Percentiles rank a stretch among this genome's conserved stretches.
phyloP scores from a whole-genome alignment of 352 stramenopile genomes.

The Globisporangium irregulare region DNA sequence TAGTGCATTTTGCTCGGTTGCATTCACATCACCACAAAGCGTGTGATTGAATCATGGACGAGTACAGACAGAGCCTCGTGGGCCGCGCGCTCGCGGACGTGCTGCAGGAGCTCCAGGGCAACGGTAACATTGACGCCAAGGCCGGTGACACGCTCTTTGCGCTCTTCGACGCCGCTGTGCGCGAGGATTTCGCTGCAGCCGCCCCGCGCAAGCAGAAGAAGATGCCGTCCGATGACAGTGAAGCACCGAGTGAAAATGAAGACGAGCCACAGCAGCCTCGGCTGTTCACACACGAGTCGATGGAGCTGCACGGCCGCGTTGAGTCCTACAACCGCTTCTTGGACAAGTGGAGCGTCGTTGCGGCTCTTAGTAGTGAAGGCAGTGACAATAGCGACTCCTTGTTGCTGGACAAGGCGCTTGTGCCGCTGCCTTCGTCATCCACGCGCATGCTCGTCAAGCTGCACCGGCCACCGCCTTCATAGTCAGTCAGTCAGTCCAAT shows the following conservation, averaged over 20 bases:
- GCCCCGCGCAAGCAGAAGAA: background rate
- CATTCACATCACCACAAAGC: background rate
- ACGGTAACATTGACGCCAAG: constrained; percentile 18
- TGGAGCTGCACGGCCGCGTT: constrained; percentile 40
- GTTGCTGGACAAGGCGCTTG: constrained; percentile 29
- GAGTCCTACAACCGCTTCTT: constrained; percentile 66
- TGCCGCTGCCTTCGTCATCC: constrained; percentile 9
- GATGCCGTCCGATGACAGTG: background rate
- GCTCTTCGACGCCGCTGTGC: constrained; percentile 54
- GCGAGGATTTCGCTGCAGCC: constrained; percentile 23
- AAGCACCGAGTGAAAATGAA: background rate
- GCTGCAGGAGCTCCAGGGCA: constrained; percentile 48
- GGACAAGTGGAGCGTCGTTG: constrained; percentile 61
- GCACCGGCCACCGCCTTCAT: constrained; percentile 19
- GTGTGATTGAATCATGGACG: constrained; percentile 38
- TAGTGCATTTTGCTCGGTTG: background rate
- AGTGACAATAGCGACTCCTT: constrained; percentile 17
- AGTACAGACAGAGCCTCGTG: constrained; percentile 56
- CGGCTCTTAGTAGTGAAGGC: constrained; percentile 11
- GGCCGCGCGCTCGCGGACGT: constrained; percentile 61
- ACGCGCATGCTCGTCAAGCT: constrained; percentile 48
- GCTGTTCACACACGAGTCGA: constrained; percentile 46
- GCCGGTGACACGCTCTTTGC: constrained; percentile 45
- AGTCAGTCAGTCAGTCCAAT: background rate
- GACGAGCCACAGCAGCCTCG: background rate